Percentiles rank a stretch among this genome's conserved stretches.
These are phyloP conservation scores for Talaromyces sp. DNA, from an alignment of 2,329 filamentous ascomycete species.

Conservation along the genomic window DNA sequence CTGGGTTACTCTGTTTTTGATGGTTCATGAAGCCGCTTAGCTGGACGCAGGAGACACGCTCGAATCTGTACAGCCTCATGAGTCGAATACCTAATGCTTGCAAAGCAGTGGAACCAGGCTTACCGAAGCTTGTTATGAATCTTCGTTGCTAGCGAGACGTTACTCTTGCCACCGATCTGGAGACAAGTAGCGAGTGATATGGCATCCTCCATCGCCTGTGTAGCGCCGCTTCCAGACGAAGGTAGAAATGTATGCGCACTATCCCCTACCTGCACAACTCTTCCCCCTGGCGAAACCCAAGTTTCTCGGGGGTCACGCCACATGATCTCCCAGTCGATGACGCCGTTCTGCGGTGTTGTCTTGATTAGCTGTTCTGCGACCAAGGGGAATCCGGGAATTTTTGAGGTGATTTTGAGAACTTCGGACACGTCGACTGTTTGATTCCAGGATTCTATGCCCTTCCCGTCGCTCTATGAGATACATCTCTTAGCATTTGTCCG, in stretches of 20 bases:
- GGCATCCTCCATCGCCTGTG: slow-evolving; percentile 51
- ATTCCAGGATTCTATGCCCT: slow-evolving; percentile 8
- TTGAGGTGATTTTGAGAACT: slow-evolving; percentile 6
- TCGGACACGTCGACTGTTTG: slow-evolving; percentile 5
- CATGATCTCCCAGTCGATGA: slow-evolving; percentile 15
- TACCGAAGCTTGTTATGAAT: slow-evolving; percentile 22
- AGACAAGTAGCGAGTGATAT: slow-evolving; percentile 47
- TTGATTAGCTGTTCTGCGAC: slow-evolving; percentile 8
- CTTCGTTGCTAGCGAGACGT: slow-evolving; percentile 18
- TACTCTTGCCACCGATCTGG: slow-evolving; percentile 22
- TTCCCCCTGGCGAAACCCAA: slow-evolving; percentile 41
- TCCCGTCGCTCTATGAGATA: slow-evolving; percentile 2
- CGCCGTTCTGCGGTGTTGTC: background rate
- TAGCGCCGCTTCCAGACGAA: slow-evolving; percentile 48
- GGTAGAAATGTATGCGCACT: slow-evolving; percentile 51
- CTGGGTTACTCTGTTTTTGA: slow-evolving; percentile 10
- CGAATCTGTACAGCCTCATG: slow-evolving; percentile 14
- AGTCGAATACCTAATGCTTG: background rate
- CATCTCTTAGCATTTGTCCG: no score
- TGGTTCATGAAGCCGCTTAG: slow-evolving; percentile 13
- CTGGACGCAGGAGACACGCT: slow-evolving; percentile 21
- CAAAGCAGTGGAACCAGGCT: background rate
- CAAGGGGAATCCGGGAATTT: slow-evolving; percentile 1
- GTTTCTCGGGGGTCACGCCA: slow-evolving; percentile 17
- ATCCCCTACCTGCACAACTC: slow-evolving; percentile 49